A percentile compares a stretch with the other conserved stretches of the same genome.
Conservation (phyloP, 2,329 filamentous ascomycete species). For the Tympanopsis confertula region DNA sequence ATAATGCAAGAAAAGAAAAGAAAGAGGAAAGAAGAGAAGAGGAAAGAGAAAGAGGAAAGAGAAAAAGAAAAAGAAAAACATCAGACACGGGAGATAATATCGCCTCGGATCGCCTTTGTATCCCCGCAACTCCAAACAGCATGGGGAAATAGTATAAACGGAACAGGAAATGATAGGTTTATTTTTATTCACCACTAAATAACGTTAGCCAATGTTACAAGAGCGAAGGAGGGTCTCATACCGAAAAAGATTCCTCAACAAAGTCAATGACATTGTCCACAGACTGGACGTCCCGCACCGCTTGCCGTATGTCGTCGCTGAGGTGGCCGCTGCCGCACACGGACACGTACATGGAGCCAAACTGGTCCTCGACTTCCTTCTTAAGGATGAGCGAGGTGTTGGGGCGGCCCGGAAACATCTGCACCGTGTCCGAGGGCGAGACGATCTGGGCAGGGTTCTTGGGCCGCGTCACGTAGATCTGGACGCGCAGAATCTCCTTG, state of each 20-base stretch:
- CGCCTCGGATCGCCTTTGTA: too few relatives aligned
- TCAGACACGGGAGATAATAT: too few relatives aligned
- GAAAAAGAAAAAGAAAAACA: too few relatives aligned
- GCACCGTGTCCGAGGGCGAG: conserved; percentile 67
- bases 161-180: too few relatives aligned
- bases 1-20: too few relatives aligned
- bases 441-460: conserved; percentile 72
- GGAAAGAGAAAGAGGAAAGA: too few relatives aligned
- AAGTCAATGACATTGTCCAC: conserved; percentile 56
- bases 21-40: too few relatives aligned
- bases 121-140: too few relatives aligned
- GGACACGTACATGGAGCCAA: conserved; percentile 80
- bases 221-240: background rate
- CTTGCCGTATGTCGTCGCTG: conserved; percentile 63
- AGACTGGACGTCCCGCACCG: conserved; percentile 52
- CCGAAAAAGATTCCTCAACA: conserved; percentile 64
- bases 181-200: too few relatives aligned
- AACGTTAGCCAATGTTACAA: background rate
- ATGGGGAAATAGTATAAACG: too few relatives aligned
- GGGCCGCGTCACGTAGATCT: conserved; percentile 83
- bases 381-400: conserved; percentile 69
- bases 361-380: conserved; percentile 69
- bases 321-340: conserved; percentile 68
- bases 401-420: conserved; percentile 84
- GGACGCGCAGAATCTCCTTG: conserved; percentile 71